Evolutionary conservation across 768 basidiomycete species (phyloP).

Genomic region (Trametes gibbosa): DNA sequence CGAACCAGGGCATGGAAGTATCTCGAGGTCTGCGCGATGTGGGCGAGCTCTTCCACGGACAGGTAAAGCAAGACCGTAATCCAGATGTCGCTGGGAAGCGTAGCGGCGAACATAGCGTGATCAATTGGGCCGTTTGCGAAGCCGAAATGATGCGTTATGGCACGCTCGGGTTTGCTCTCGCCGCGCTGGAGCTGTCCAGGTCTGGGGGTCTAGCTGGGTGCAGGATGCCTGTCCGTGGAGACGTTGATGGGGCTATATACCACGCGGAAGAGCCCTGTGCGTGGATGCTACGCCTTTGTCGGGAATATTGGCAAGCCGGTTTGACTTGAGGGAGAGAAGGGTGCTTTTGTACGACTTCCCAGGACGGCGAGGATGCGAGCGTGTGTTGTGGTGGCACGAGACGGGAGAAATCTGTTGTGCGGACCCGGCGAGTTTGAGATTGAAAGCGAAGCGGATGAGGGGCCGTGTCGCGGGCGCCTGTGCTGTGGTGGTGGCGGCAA

Average conservation of each 20-base stretch:
- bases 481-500: constrained; percentile 6
- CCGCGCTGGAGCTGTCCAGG: background rate
- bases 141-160: background rate
- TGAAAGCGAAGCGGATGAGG: background rate
- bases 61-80: constrained; percentile 50
- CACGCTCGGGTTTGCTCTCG: background rate
- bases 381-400: background rate
- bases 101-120: constrained; percentile 7
- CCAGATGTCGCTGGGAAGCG: constrained; percentile 56
- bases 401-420: background rate
- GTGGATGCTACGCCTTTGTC: no score
- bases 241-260: no score
- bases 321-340: background rate
- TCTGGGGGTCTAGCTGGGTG: background rate
- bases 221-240: background rate
- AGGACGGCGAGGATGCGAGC: background rate
- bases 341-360: background rate
- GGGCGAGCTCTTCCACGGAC: constrained; percentile 40
- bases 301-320: background rate
- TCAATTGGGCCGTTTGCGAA: background rate
- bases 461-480: background rate
- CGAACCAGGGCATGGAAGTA: constrained; percentile 42
- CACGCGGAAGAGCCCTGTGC: no score
- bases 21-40: constrained; percentile 39
- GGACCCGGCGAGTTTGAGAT: background rate